Conservation (phyloP, 139 green algal species). For the Spirogloea muscicola region DNA sequence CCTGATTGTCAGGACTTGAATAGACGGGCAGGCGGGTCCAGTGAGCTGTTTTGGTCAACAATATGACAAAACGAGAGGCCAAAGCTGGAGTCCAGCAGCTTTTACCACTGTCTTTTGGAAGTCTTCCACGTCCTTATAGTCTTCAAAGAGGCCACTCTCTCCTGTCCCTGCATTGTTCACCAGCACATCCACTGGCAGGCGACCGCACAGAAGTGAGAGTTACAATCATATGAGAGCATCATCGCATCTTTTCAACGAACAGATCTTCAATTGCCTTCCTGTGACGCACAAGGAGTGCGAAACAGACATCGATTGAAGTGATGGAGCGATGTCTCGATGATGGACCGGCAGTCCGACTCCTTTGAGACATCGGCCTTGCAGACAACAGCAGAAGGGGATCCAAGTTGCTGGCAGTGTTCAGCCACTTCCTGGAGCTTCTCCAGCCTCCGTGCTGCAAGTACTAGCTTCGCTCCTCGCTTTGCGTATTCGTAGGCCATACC, state of each 20-base stretch:
- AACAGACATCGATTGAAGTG: constrained; percentile 15
- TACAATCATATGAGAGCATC: background rate
- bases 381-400: background rate
- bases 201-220: background rate
- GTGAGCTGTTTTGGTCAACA: background rate
- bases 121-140: constrained; percentile 9
- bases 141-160: constrained; percentile 29
- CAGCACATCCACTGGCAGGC: constrained; percentile 31
- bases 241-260: background rate
- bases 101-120: constrained; percentile 11
- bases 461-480: constrained; percentile 3
- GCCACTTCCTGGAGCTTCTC: constrained; percentile 30
- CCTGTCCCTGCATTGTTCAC: constrained; percentile 38
- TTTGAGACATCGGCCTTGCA: constrained; percentile 29
- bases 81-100: background rate
- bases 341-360: constrained; percentile 24
- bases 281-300: background rate
- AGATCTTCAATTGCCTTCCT: background rate
- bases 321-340: constrained; percentile 22
- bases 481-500: constrained; percentile 42
- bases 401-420: constrained; percentile 8
- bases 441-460: constrained; percentile 23
- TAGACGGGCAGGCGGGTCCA: background rate
- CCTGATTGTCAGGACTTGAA: background rate
- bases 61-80: background rate